Conservation (phyloP, 805 yeast species). For the Saccharomycopsis amapae region DNA sequence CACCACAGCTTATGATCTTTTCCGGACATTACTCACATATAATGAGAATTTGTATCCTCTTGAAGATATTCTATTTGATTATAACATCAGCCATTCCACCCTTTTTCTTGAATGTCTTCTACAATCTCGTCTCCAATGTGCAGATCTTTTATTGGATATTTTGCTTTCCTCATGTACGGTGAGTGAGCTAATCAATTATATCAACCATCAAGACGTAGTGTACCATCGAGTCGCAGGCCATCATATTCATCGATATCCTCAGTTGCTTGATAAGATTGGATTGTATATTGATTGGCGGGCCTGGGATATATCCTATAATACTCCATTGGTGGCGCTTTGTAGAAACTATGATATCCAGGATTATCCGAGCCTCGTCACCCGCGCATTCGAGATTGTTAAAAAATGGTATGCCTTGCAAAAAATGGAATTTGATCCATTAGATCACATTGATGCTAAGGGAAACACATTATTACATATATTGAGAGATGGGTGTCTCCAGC, state of each 20-base stretch:
- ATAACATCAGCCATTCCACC: slow-evolving; percentile 45
- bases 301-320: slow-evolving; percentile 59
- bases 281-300: slow-evolving; percentile 58
- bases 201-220: slow-evolving; percentile 43
- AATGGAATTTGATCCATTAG: slow-evolving; percentile 37
- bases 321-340: slow-evolving; percentile 71
- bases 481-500: slow-evolving; percentile 32
- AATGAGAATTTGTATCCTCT: slow-evolving; percentile 46
- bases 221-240: slow-evolving; percentile 62
- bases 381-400: slow-evolving; percentile 38
- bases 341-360: slow-evolving; percentile 73
- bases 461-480: slow-evolving; percentile 74
- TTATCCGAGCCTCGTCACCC: slow-evolving; percentile 43
- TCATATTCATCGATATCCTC: slow-evolving; percentile 51
- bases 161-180: slow-evolving; percentile 38
- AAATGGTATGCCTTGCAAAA: slow-evolving; percentile 34
- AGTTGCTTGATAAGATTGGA: slow-evolving; percentile 49
- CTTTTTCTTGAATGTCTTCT: slow-evolving; percentile 58
- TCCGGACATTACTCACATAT: slow-evolving; percentile 39
- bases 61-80: slow-evolving; percentile 64
- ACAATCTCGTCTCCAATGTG: neutral
- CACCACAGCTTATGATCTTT: slow-evolving; percentile 38
- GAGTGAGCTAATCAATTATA: slow-evolving; percentile 42
- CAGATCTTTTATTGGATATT: slow-evolving; percentile 22
- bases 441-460: slow-evolving; percentile 67